A percentile compares a stretch with the other conserved stretches of the same genome.
Conservation (phyloP, 2,329 filamentous ascomycete species). For the Scedosporium minutisporum region DNA sequence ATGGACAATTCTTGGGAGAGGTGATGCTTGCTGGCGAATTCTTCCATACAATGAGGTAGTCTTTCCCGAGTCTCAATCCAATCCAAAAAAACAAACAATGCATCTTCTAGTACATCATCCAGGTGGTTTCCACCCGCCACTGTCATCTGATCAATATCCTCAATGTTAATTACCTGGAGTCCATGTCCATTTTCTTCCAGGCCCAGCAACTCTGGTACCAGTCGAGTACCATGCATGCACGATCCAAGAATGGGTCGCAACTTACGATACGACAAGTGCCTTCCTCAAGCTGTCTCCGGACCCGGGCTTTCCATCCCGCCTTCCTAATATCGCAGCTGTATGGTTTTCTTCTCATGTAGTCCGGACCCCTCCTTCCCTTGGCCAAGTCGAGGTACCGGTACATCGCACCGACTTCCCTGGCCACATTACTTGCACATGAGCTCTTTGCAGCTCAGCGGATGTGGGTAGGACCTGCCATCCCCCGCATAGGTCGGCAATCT, state of each 20-base stretch:
- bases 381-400: background rate
- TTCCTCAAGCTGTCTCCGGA: background rate
- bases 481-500: constrained; percentile 2
- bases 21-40: background rate
- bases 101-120: no score
- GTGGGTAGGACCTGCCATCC: background rate
- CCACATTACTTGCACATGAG: background rate
- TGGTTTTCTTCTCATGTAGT: no score
- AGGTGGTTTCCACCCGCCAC: background rate
- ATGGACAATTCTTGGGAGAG: background rate
- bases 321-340: background rate
- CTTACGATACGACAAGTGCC: background rate
- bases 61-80: background rate
- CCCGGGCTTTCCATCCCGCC: background rate
- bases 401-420: background rate
- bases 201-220: background rate
- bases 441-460: background rate
- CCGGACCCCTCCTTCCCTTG: background rate
- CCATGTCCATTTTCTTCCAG: background rate
- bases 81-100: no score
- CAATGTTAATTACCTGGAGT: background rate
- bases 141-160: background rate
- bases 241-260: background rate
- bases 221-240: background rate
- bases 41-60: background rate